Evolutionary conservation across 495 filamentous ascomycete genomes (phyloP).

Genomic region (Aspergillus carlsbadensis): DNA sequence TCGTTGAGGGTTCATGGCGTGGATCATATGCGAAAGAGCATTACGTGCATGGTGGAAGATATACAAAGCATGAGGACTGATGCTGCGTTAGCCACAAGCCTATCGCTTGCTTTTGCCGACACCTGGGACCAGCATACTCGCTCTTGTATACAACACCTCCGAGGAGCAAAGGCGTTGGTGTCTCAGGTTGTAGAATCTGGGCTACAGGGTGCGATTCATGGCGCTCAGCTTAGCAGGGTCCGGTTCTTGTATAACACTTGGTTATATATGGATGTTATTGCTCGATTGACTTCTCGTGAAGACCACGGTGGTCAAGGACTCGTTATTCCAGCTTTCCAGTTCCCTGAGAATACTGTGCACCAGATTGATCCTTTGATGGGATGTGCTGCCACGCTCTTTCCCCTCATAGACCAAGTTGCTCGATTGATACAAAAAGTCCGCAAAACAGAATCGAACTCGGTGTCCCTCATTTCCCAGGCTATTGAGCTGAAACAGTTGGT

Average conservation of each 20-base stretch:
- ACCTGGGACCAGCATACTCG: slow-evolving; percentile 75
- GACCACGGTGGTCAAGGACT: slow-evolving; percentile 56
- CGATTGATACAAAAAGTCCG: slow-evolving; percentile 66
- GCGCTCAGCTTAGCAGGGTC: slow-evolving; percentile 54
- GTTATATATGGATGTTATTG: slow-evolving; percentile 83
- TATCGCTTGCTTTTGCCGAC: slow-evolving; percentile 74
- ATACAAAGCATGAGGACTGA: slow-evolving; percentile 63
- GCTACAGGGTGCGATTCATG: slow-evolving; percentile 28
- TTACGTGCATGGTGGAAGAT: slow-evolving; percentile 55
- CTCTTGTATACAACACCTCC: slow-evolving; percentile 73
- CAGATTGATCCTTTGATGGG: slow-evolving; percentile 78
- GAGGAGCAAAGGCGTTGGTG: slow-evolving; percentile 66
- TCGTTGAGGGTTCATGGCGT: slow-evolving; percentile 63
- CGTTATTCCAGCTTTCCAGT: slow-evolving; percentile 41
- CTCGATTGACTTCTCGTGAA: slow-evolving; percentile 67
- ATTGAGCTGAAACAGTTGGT: slow-evolving; percentile 62
- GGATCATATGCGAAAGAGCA: slow-evolving; percentile 69
- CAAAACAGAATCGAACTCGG: slow-evolving; percentile 55
- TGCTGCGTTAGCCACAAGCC: slow-evolving; percentile 69
- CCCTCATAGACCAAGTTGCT: slow-evolving; percentile 68
- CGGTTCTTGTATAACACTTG: slow-evolving; percentile 75
- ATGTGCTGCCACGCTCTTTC: slow-evolving; percentile 69
- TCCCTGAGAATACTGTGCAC: slow-evolving; percentile 44
- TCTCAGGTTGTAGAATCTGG: slow-evolving; percentile 52
- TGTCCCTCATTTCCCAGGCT: slow-evolving; percentile 61